Conservation (phyloP, 2,329 filamentous ascomycete genomes). For the Trichoderma arundinaceum region DNA sequence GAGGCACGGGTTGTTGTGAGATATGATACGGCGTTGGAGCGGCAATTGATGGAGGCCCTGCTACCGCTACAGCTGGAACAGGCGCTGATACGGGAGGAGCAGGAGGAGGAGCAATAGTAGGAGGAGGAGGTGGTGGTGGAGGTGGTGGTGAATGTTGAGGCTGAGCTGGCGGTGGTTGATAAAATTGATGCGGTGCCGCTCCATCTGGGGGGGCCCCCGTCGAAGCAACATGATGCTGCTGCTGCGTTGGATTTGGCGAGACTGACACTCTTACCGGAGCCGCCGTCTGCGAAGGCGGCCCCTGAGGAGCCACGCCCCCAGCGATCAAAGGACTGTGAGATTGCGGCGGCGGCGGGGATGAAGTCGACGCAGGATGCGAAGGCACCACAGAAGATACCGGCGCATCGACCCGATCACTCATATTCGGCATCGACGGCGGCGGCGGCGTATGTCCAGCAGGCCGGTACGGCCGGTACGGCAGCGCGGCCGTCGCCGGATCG, state of each 20-base stretch:
- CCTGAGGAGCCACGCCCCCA: conserved; percentile 1
- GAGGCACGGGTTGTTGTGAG: conserved; percentile 6
- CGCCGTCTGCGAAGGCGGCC: background rate
- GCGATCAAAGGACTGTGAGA: background rate
- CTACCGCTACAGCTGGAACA: background rate
- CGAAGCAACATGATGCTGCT: background rate
- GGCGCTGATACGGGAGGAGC: background rate
- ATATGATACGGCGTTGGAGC: background rate
- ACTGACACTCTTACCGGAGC: background rate
- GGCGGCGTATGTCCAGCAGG: background rate
- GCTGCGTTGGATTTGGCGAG: background rate
- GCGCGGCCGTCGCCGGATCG: background rate
- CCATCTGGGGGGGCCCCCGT: conserved; percentile 6
- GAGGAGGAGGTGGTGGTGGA: background rate
- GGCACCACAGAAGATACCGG: background rate
- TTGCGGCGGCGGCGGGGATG: conserved; percentile 17
- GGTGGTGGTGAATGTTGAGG: background rate
- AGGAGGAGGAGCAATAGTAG: background rate
- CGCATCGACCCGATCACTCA: background rate
- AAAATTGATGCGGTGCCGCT: conserved; percentile 37
- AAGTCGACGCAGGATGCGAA: background rate
- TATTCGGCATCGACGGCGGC: background rate
- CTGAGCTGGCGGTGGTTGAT: conserved; percentile 27
- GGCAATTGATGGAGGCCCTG: background rate
- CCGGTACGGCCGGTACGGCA: conserved; percentile 42